Conservation (phyloP, 352 stramenopile genomes). For the Phytophthora podocarpi region DNA sequence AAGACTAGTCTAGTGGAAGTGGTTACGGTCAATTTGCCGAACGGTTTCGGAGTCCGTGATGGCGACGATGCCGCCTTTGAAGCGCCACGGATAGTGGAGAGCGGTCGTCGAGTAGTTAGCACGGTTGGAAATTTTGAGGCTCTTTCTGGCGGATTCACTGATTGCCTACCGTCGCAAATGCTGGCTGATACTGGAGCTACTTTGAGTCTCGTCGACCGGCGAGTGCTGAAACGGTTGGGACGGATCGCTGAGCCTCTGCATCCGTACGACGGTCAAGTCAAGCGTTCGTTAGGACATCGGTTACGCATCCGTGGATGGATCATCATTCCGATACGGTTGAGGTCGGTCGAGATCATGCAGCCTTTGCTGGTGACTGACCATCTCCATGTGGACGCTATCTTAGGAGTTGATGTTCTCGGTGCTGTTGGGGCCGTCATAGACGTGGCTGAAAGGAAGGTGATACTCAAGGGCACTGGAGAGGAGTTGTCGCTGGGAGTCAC, state of each 20-base stretch:
- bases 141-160: constrained; percentile 1
- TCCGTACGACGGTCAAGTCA: not conserved
- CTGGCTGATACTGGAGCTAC: constrained; percentile 7
- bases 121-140: not conserved
- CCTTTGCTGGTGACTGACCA: not conserved
- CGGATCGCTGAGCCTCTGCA: not conserved
- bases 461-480: not conserved
- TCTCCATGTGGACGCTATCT: constrained; percentile 3
- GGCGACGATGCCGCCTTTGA: not conserved
- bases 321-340: not conserved
- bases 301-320: not conserved
- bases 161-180: constrained; percentile 3
- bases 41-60: not conserved
- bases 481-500: not conserved
- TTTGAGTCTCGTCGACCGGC: not conserved
- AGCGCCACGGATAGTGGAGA: not conserved
- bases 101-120: not conserved
- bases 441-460: not conserved
- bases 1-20: not conserved
- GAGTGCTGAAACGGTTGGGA: not conserved
- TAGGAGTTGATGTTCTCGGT: not conserved
- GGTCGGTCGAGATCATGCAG: not conserved
- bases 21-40: not conserved
- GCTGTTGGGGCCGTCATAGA: constrained; percentile 4
- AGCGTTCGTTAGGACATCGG: not conserved